Percentiles rank a stretch among this genome's conserved stretches.
These are phyloP conservation scores for Hemileccinum rubropunctum DNA, from an alignment of 768 basidiomycete genomes.

Conservation along the genomic window DNA sequence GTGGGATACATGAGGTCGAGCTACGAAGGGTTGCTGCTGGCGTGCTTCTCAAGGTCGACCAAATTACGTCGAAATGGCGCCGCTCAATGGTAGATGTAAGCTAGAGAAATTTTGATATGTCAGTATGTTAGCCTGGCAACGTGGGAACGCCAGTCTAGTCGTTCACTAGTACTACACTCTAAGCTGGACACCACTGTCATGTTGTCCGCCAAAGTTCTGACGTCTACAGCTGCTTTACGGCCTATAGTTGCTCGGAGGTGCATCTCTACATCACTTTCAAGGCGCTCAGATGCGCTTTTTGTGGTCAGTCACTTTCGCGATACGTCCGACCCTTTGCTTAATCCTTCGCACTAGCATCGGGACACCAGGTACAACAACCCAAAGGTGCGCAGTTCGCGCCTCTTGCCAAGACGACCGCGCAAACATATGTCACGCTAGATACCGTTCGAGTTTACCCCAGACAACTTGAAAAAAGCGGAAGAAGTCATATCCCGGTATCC, in stretches of 20 bases:
- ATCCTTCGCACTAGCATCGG: constrained; percentile 64
- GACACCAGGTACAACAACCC: constrained; percentile 95
- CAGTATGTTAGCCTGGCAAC: too few relatives aligned
- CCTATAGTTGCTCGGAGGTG: constrained; percentile 19
- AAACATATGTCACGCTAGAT: constrained; percentile 50
- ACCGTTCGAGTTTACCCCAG: constrained; percentile 79
- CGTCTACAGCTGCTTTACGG: constrained; percentile 13
- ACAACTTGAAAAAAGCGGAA: constrained; percentile 81
- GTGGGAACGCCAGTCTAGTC: too few relatives aligned
- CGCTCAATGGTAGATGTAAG: constrained; percentile 55
- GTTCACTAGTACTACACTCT: too few relatives aligned
- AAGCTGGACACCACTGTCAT: constrained; percentile 9
- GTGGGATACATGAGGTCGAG: constrained; percentile 61
- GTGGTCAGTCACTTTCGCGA: constrained; percentile 53
- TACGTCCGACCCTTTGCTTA: constrained; percentile 11
- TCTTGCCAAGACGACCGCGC: background rate
- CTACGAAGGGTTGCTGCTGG: constrained; percentile 73
- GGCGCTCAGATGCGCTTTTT: constrained; percentile 81
- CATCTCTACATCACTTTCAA: constrained; percentile 40
- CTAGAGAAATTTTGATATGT: too few relatives aligned
- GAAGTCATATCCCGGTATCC: constrained; percentile 94
- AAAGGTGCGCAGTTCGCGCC: constrained; percentile 45
- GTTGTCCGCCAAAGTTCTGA: constrained; percentile 19
- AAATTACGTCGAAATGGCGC: constrained; percentile 64
- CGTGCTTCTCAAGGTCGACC: constrained; percentile 77